Conservation (phyloP, 2,329 filamentous ascomycete genomes). For the Capronia epimyces region DNA sequence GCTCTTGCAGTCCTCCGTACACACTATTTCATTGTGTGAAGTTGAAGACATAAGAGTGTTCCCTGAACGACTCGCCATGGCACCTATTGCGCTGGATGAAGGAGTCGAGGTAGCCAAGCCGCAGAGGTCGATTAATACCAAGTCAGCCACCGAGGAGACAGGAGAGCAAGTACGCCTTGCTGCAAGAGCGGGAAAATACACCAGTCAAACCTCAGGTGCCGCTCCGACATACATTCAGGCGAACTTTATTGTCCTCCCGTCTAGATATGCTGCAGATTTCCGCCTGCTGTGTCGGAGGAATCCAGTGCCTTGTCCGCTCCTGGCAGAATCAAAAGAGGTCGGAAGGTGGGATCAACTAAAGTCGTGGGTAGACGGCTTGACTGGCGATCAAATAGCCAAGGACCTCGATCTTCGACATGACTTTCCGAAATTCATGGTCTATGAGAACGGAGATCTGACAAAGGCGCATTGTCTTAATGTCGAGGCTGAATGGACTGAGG, state of each 20-base stretch:
- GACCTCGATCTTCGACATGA: slow-evolving; percentile 55
- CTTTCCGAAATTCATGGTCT: slow-evolving; percentile 55
- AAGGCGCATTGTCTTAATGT: slow-evolving; percentile 43
- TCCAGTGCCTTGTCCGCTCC: slow-evolving; percentile 57
- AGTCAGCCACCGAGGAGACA: slow-evolving; percentile 7
- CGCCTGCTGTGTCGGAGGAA: slow-evolving; percentile 55
- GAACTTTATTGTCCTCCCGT: slow-evolving; percentile 57
- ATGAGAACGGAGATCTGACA: slow-evolving; percentile 44
- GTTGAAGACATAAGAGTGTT: too few species aligned
- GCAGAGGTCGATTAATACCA: not conserved
- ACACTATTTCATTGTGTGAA: too few species aligned
- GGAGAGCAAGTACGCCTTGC: slow-evolving; percentile 22
- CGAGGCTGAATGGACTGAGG: slow-evolving; percentile 48
- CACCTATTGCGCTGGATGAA: not conserved
- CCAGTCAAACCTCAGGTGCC: slow-evolving; percentile 48
- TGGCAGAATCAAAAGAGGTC: slow-evolving; percentile 47
- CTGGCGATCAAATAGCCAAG: slow-evolving; percentile 34
- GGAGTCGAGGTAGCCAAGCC: not conserved
- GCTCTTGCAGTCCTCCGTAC: too few species aligned
- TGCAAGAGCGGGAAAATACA: slow-evolving; percentile 18
- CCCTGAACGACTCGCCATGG: not conserved
- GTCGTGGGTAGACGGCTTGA: slow-evolving; percentile 34
- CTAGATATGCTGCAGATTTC: slow-evolving; percentile 54
- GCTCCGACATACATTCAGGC: slow-evolving; percentile 56
- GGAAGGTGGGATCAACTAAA: slow-evolving; percentile 43